phyloP scores from a whole-genome alignment of 306 rosid species.

The Lagenaria siceraria region DNA sequence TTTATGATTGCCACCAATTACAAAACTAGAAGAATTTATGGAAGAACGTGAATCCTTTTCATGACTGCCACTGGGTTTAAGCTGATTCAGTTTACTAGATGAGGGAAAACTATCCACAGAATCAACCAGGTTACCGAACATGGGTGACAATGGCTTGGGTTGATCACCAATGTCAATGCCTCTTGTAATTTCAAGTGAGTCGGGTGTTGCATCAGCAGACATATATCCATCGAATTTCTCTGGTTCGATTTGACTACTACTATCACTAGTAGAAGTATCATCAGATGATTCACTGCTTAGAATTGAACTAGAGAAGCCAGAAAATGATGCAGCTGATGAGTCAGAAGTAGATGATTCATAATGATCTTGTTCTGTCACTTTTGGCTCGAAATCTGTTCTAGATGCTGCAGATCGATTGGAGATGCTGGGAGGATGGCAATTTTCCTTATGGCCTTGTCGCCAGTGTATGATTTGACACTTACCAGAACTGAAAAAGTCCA shows the following conservation, averaged over 20 bases:
- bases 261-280: conserved; percentile 64
- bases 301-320: conserved; percentile 65
- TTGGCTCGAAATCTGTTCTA: conserved; percentile 21
- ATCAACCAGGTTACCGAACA: conserved; percentile 62
- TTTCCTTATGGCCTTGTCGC: conserved; percentile 88
- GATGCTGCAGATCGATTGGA: conserved; percentile 8
- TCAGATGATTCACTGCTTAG: conserved; percentile 46
- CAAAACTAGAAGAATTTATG: conserved; percentile 19
- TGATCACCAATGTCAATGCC: conserved; percentile 17
- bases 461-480: conserved; percentile 86
- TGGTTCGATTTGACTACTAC: conserved; percentile 40
- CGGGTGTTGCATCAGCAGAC: conserved; percentile 29
- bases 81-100: conserved; percentile 24
- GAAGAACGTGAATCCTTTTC: conserved; percentile 21
- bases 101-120: conserved; percentile 37
- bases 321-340: conserved; percentile 50
- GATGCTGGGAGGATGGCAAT: conserved; percentile 49
- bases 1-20: not conserved
- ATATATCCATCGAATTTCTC: conserved; percentile 39
- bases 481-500: conserved; percentile 43
- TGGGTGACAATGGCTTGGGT: conserved; percentile 54
- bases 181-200: conserved; percentile 19
- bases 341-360: conserved; percentile 33
- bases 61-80: conserved; percentile 19
- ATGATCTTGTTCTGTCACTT: conserved; percentile 22